A percentile compares a stretch with the other conserved stretches of the same genome.
Conservation (phyloP, 2,329 filamentous ascomycete genomes). For the Aspergillus tubingensis region DNA sequence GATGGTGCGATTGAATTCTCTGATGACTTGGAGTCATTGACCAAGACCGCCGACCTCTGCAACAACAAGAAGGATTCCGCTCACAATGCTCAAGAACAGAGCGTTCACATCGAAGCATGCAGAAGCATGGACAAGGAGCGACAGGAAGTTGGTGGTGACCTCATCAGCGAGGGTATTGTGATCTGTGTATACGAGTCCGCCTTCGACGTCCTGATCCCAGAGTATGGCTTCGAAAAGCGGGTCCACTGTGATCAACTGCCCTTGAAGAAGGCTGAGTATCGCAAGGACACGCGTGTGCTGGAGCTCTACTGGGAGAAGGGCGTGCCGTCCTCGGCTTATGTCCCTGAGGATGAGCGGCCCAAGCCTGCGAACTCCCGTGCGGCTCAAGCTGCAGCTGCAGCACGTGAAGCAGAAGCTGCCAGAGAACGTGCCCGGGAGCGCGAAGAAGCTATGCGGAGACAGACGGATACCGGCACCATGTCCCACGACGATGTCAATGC, state of each 20-base stretch:
- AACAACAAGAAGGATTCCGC: conserved; percentile 99
- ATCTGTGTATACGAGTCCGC: conserved; percentile 98
- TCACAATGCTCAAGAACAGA: conserved; percentile 96
- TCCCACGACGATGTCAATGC: conserved; percentile 91
- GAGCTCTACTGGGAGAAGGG: conserved; percentile 99
- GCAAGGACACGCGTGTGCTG: conserved; percentile 90
- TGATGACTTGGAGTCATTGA: conserved; percentile 83
- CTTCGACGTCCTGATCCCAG: conserved; percentile 95
- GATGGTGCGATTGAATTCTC: conserved; percentile 79
- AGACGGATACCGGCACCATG: conserved; percentile 92
- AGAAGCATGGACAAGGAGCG: conserved; percentile 91
- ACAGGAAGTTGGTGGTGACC: conserved; percentile 81
- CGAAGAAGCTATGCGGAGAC: conserved; percentile 87
- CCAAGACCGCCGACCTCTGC: conserved; percentile 91
- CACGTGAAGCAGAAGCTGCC: conserved; percentile 77
- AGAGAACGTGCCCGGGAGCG: conserved; percentile 80
- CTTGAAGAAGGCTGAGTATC: conserved; percentile 96
- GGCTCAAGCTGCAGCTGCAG: conserved; percentile 73
- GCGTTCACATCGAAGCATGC: conserved; percentile 97
- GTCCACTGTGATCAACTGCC: conserved; percentile 98
- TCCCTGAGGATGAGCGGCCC: conserved; percentile 94
- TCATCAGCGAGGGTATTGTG: conserved; percentile 94
- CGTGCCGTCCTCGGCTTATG: conserved; percentile 90
- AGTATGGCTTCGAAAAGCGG: conserved; percentile 98
- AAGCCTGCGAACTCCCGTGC: conserved; percentile 77